Evolutionary conservation across 2,329 filamentous ascomycete genomes (phyloP), one percentile per base, ranked within the genome.

Genomic region (Raffaelea deltoideospora): DNA sequence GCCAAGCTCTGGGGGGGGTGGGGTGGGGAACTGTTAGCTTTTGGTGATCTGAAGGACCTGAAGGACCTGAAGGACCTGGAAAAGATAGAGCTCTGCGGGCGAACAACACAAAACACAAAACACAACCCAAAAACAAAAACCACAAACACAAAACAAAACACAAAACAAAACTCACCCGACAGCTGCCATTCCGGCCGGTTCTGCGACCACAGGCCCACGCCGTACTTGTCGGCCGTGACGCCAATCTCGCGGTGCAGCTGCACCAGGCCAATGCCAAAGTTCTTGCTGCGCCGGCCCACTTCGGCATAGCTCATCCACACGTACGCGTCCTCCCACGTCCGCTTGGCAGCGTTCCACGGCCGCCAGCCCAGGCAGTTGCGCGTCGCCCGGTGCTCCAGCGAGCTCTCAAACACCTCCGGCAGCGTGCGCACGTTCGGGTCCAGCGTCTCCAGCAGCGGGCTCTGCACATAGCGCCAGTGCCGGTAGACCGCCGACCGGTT

Each of bases 101-200:
- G n/a, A n/a, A n/a, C n/a, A n/a, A n/a, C n/a, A n/a, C n/a, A n/a
- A n/a, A n/a, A n/a, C n/a, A n/a, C n/a, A n/a, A n/a, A n/a, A n/a
- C n/a, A n/a, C n/a, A n/a, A n/a, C n/a, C n/a, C n/a, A n/a, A n/a
- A n/a, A 10, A 39, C 10, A 20, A 21, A 24, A 14, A 17, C 9
- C 13, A 14, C 23, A 29, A 21, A 38, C 31, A 28, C 37, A 27
- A 27, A 15, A 29, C 5, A 15, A 19, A 8, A 17, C 26, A 23
- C 21, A n/a, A 38, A 32, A 23, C 35, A 29, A 20, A 17, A 48
- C 65, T 47, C 54, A 79, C 76, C 76, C 38, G 78, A 73, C 42
- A 93, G 76, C 63, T 92, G 83, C 85, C 84, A 93, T 58, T 93
- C 83, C 0, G 84, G 78, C 41, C 84, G 69, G 58, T 92, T 92